A percentile compares a stretch with the other conserved stretches of the same genome.
Evolutionary conservation across 2,329 filamentous ascomycete genomes (phyloP).

Genomic region (Diaporthe caulivora): DNA sequence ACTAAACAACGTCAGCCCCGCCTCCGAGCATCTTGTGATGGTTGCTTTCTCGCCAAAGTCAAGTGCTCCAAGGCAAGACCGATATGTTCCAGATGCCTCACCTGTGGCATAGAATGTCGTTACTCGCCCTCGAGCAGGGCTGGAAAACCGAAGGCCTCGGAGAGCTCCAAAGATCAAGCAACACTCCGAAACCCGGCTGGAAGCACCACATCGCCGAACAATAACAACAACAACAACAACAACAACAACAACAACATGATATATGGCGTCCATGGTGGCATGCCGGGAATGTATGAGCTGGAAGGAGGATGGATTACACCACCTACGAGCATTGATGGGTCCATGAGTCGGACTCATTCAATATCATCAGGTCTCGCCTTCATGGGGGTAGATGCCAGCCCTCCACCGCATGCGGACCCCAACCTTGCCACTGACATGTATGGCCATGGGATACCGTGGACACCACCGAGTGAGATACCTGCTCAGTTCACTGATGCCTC

Average conservation of each 20-base stretch:
- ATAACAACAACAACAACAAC: conserved; percentile 44
- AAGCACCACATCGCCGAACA: conserved; percentile 43
- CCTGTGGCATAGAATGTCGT: conserved; percentile 62
- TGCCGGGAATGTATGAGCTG: conserved; percentile 51
- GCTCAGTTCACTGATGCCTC: conserved; percentile 50
- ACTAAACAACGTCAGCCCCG: conserved; percentile 55
- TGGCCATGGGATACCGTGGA: conserved; percentile 54
- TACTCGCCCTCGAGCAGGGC: conserved; percentile 66
- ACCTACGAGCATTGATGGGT: conserved; percentile 50
- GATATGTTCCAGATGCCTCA: conserved; percentile 64
- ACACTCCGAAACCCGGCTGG: conserved; percentile 42
- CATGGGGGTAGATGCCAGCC: conserved; percentile 41
- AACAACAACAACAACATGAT: conserved; percentile 48
- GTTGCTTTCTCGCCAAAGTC: conserved; percentile 68
- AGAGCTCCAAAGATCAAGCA: conserved; percentile 43
- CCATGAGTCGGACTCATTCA: conserved; percentile 50
- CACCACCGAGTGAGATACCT: conserved; percentile 52
- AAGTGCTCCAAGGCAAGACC: conserved; percentile 68
- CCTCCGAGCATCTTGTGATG: conserved; percentile 64
- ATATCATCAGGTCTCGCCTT: conserved; percentile 49
- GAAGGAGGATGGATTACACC: conserved; percentile 56
- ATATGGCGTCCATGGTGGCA: conserved; percentile 45
- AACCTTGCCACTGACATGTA: conserved; percentile 50
- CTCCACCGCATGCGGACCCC: conserved; percentile 41
- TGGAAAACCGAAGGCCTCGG: conserved; percentile 61